Evolutionary conservation across 768 basidiomycete genomes (phyloP).

Genomic region (Trametes punicea): DNA sequence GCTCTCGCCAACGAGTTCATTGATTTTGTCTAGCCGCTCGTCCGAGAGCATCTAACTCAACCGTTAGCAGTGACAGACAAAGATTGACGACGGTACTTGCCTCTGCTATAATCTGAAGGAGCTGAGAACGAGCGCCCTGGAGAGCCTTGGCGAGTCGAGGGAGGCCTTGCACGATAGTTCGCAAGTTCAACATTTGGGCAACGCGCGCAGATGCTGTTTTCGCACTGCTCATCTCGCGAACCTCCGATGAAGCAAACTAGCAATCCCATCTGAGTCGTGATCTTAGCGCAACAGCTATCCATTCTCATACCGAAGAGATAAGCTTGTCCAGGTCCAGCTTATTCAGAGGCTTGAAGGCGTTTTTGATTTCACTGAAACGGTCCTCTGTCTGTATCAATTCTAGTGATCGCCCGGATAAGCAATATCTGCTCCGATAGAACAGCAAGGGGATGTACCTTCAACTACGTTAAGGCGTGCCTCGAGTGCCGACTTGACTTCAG

Average conservation of each 20-base stretch:
- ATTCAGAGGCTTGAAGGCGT: conserved; percentile 66
- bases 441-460: conserved; percentile 59
- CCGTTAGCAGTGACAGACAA: too few species aligned
- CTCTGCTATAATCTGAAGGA: conserved; percentile 60
- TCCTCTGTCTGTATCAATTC: conserved; percentile 80
- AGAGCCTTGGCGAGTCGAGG: conserved; percentile 64
- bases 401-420: too few species aligned
- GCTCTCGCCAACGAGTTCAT: conserved; percentile 51
- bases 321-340: conserved; percentile 89
- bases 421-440: too few species aligned
- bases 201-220: conserved; percentile 69
- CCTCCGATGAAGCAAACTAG: conserved; percentile 71
- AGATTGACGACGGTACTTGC: conserved; percentile 34
- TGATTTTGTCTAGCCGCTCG: conserved; percentile 62
- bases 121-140: conserved; percentile 49
- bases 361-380: conserved; percentile 60
- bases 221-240: conserved; percentile 47
- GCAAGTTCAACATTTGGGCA: conserved; percentile 74
- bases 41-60: conserved; percentile 66
- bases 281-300: too few species aligned
- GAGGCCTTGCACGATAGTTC: conserved; percentile 65
- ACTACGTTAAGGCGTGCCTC: conserved; percentile 85
- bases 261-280: not conserved
- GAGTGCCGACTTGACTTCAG: conserved; percentile 59
- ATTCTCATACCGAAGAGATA: conserved; percentile 56